Percentiles rank a stretch among this genome's conserved stretches.
phyloP scores from a whole-genome alignment of 805 yeast species.

The Pichia occidentalis region DNA sequence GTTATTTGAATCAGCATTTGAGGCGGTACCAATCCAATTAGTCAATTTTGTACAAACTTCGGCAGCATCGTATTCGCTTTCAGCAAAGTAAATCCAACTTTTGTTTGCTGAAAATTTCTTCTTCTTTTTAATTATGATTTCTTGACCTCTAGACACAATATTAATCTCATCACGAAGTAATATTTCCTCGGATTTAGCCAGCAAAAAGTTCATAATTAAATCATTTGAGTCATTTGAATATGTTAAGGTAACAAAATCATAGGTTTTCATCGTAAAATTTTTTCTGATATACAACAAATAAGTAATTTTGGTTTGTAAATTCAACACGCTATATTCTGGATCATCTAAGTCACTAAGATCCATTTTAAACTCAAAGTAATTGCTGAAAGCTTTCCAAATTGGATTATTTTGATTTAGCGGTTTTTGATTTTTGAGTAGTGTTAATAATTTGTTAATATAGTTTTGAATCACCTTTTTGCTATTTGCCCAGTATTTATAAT shows the following conservation, averaged over 20 bases:
- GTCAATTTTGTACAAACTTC: slow-evolving; percentile 20
- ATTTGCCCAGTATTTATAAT: slow-evolving; percentile 30
- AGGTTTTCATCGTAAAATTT: slow-evolving; percentile 15
- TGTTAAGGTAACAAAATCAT: slow-evolving; percentile 11
- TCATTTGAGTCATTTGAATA: slow-evolving; percentile 7
- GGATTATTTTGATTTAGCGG: slow-evolving; percentile 15
- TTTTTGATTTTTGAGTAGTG: slow-evolving; percentile 10
- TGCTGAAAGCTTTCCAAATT: slow-evolving; percentile 22
- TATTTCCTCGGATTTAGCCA: slow-evolving; percentile 18
- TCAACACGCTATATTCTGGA: slow-evolving; percentile 10
- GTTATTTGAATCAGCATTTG: slow-evolving; percentile 14
- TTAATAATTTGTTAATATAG: slow-evolving; percentile 25
- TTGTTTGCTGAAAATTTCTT: slow-evolving; percentile 30
- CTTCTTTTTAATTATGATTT: slow-evolving; percentile 22
- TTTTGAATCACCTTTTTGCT: slow-evolving; percentile 27
- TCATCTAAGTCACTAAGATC: slow-evolving; percentile 5
- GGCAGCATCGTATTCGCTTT: slow-evolving; percentile 56
- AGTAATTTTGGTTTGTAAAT: slow-evolving; percentile 17
- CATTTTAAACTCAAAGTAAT: slow-evolving; percentile 24
- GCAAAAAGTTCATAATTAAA: slow-evolving; percentile 5
- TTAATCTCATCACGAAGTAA: slow-evolving; percentile 20
- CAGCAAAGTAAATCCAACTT: slow-evolving; percentile 58
- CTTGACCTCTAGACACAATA: slow-evolving; percentile 22
- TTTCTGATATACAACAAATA: slow-evolving; percentile 20
- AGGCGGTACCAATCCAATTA: slow-evolving; percentile 6